These are phyloP conservation scores for Exobasidium cylindrosporum DNA, from an alignment of 1,284 basidiomycete genomes.

Conservation along the genomic window DNA sequence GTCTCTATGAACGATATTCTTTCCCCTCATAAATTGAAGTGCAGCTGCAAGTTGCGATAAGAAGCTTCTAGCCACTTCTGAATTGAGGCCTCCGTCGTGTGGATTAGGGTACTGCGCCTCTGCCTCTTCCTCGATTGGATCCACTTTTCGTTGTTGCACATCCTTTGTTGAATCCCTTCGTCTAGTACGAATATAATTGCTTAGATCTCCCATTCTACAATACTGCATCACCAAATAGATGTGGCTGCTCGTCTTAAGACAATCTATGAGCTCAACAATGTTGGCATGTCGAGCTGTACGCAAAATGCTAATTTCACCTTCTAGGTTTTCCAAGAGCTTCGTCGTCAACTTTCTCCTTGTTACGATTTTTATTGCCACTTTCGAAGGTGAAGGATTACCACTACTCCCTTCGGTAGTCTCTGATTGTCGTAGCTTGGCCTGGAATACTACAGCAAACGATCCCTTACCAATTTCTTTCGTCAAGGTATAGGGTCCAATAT, in stretches of 20 bases:
- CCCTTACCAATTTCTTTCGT: conserved; percentile 66
- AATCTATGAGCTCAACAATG: conserved; percentile 88
- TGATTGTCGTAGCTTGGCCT: conserved; percentile 64
- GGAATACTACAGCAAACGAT: conserved; percentile 93
- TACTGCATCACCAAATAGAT: conserved; percentile 99
- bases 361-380: conserved; percentile 92
- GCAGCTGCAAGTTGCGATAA: conserved; percentile 91
- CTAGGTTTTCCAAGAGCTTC: conserved; percentile 93
- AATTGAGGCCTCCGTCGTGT: conserved; percentile 80
- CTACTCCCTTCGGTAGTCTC: not conserved
- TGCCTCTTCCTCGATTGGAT: conserved; percentile 20
- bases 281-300: conserved; percentile 89
- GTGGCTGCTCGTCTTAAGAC: conserved; percentile 84
- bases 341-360: conserved; percentile 80
- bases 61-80: conserved; percentile 87
- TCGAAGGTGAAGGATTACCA: not conserved
- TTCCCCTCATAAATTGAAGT: conserved; percentile 81
- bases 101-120: conserved; percentile 74
- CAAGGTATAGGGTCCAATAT: conserved; percentile 31
- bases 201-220: conserved; percentile 91
- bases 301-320: conserved; percentile 94
- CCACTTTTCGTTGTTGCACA: not conserved
- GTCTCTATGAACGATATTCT: conserved; percentile 91
- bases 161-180: not conserved
- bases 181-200: conserved; percentile 73